Evolutionary conservation across 2,329 filamentous ascomycete species (phyloP).

Genomic region (Raffaelea albimanens): DNA sequence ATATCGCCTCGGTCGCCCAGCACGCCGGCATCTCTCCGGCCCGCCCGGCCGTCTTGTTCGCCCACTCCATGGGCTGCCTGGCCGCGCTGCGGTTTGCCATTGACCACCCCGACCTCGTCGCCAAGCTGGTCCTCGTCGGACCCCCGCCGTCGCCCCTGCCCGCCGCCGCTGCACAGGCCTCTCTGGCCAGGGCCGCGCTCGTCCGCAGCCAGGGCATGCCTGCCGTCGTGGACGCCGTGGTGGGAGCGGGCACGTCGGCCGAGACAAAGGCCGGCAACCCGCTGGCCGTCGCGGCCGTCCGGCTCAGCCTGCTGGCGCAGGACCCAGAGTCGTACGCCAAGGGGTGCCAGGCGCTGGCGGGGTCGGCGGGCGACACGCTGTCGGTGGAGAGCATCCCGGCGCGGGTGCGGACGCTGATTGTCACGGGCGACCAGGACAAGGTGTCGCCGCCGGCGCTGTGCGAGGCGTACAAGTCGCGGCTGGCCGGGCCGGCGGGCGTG

Average conservation of each 20-base stretch:
- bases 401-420: neutral
- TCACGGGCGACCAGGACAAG: slow-evolving; percentile 1
- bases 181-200: neutral
- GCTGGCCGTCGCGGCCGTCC: neutral
- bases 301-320: neutral
- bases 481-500: neutral
- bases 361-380: neutral
- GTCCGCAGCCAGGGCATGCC: neutral
- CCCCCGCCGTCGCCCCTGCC: neutral
- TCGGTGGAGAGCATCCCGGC: neutral
- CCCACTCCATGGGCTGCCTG: neutral
- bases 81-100: neutral
- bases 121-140: neutral
- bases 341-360: neutral
- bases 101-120: neutral
- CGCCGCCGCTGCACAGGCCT: neutral
- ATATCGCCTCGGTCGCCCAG: neutral
- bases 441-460: neutral
- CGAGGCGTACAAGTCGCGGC: neutral
- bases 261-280: neutral
- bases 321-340: neutral
- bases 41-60: neutral
- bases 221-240: neutral
- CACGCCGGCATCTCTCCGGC: neutral
- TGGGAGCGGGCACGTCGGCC: neutral